Conservation (phyloP, 2,329 filamentous ascomycete species). For the Calonectria henricotiae region DNA sequence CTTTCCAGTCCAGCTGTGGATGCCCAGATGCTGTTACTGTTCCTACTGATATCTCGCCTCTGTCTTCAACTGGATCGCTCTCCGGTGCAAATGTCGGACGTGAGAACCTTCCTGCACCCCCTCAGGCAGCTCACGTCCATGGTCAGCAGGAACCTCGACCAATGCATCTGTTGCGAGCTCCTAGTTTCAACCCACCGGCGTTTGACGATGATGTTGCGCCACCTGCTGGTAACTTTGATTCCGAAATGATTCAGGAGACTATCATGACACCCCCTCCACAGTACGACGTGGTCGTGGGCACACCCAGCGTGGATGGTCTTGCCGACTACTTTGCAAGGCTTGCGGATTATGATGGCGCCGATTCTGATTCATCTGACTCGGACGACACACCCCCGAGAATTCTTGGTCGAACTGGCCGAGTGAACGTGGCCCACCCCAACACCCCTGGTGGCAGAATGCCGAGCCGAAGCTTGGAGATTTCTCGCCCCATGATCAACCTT, state of each 20-base stretch:
- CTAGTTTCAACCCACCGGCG: slow-evolving; percentile 89
- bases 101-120: slow-evolving; percentile 63
- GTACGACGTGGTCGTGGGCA: slow-evolving; percentile 85
- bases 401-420: slow-evolving; percentile 68
- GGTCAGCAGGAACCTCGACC: slow-evolving; percentile 71
- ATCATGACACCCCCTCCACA: slow-evolving; percentile 86
- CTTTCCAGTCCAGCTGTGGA: slow-evolving; percentile 66
- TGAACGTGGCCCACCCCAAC: slow-evolving; percentile 72
- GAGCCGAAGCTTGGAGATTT: slow-evolving; percentile 72
- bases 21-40: slow-evolving; percentile 69
- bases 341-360: slow-evolving; percentile 69
- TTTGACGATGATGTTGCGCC: slow-evolving; percentile 81
- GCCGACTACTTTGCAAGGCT: slow-evolving; percentile 91
- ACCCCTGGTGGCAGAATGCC: slow-evolving; percentile 71
- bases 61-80: slow-evolving; percentile 72
- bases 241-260: slow-evolving; percentile 45
- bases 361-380: slow-evolving; percentile 62
- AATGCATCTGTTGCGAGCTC: slow-evolving; percentile 87
- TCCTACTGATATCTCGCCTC: slow-evolving; percentile 77
- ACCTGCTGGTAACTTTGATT: slow-evolving; percentile 55
- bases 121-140: slow-evolving; percentile 70
- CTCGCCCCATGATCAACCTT: slow-evolving; percentile 57
- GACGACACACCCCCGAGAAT: slow-evolving; percentile 66
- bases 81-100: slow-evolving; percentile 58
- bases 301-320: slow-evolving; percentile 77